Conservation (phyloP, 176 grass and related monocot genomes). For the Aegilops tauschii region DNA sequence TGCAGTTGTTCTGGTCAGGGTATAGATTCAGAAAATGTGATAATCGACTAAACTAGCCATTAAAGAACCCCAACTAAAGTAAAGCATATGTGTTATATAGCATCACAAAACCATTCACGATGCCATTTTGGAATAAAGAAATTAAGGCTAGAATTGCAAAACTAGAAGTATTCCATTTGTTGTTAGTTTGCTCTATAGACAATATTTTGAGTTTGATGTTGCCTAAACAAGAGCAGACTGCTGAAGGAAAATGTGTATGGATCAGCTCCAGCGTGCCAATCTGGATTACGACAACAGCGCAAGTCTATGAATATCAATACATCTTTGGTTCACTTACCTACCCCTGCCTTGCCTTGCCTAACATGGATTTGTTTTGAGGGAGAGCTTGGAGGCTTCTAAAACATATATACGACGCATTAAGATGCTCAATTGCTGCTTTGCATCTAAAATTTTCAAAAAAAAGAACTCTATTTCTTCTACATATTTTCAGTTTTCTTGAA, state of each 20-base stretch:
- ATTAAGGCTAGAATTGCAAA: not conserved
- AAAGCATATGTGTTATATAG: not conserved
- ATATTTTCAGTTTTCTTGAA: not conserved
- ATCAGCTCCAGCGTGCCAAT: not conserved
- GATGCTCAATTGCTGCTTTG: not conserved
- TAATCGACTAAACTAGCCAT: slow-evolving; percentile 1
- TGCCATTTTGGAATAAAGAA: not conserved
- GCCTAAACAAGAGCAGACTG: not conserved
- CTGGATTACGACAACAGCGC: too few species aligned
- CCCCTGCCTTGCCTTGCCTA: not conserved
- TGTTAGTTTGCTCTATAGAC: not conserved
- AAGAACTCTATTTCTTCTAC: not conserved
- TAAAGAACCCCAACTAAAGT: not conserved
- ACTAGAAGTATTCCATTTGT: not conserved
- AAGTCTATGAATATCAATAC: not conserved
- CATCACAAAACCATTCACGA: not conserved
- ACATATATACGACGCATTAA: not conserved
- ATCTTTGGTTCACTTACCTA: not conserved
- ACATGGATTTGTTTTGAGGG: not conserved
- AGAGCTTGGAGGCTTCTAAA: not conserved
- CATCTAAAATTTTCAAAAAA: not conserved
- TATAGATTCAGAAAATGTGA: slow-evolving; percentile 23
- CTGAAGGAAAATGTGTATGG: not conserved
- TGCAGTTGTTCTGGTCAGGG: not conserved
- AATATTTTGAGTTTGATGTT: not conserved